These are phyloP conservation scores for Lactarius evosmus DNA, from an alignment of 768 basidiomycete genomes.

Conservation along the genomic window DNA sequence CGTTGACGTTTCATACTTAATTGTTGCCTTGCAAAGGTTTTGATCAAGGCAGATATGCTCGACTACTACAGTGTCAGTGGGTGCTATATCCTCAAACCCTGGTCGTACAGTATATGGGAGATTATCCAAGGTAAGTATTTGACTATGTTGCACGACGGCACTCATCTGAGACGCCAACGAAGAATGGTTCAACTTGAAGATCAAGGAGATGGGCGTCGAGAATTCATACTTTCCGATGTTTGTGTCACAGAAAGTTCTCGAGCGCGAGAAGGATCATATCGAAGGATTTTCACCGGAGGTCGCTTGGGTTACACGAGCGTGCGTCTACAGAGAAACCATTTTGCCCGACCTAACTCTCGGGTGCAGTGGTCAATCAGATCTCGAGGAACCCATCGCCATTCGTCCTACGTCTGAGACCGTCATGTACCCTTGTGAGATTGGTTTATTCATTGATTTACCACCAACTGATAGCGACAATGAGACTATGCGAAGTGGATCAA, in stretches of 20 bases:
- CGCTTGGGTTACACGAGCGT: conserved; percentile 99
- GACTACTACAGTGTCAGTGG: conserved; percentile 99
- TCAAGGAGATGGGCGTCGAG: conserved; percentile 93
- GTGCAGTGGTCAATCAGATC: conserved; percentile 79
- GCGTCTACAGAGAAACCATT: conserved; percentile 36
- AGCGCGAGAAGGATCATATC: conserved; percentile 97
- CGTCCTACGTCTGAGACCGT: conserved; percentile 98
- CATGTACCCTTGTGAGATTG: conserved; percentile 91
- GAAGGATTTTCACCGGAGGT: conserved; percentile 99
- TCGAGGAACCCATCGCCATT: conserved; percentile 97
- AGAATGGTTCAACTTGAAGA: conserved; percentile 93
- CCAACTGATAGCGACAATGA: conserved; percentile 32
- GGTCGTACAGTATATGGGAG: conserved; percentile 98
- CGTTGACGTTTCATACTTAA: conserved; percentile 9
- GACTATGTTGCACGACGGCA: background rate
- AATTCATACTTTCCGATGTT: conserved; percentile 99
- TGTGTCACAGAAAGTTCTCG: conserved; percentile 85
- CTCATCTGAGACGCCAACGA: conserved; percentile 5
- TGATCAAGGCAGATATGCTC: conserved; percentile 97
- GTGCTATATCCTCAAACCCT: conserved; percentile 97
- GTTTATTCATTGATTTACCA: conserved; percentile 1
- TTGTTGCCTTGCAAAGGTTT: conserved; percentile 54
- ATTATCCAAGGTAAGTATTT: conserved; percentile 69
- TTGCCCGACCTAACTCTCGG: conserved; percentile 3
- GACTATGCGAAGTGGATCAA: conserved; percentile 99